These are phyloP conservation scores for Anthracocystis setariae DNA, from an alignment of 1,284 basidiomycete genomes.

Conservation along the genomic window DNA sequence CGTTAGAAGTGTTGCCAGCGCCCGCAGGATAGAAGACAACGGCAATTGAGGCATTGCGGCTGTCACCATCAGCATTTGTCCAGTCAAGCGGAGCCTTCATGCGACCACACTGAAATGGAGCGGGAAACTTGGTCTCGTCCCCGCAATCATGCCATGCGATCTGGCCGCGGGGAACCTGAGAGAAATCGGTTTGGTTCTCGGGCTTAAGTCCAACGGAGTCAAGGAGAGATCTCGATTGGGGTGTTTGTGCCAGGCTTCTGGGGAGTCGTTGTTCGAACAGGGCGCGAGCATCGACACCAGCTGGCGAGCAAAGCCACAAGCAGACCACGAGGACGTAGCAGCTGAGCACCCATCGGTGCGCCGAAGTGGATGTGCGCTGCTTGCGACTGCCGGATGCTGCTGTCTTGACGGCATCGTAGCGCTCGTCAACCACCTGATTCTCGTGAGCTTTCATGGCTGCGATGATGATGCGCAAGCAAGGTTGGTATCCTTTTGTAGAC, in stretches of 20 bases:
- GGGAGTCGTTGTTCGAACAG: too few species aligned
- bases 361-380: constrained; percentile 23
- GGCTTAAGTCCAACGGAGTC: constrained; percentile 10
- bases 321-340: constrained; percentile 11
- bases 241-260: neutral
- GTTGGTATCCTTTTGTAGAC: too few species aligned
- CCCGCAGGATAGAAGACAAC: constrained; percentile 54
- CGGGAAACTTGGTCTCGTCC: constrained; percentile 33
- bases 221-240: neutral
- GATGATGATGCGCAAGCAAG: neutral
- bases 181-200: constrained; percentile 46
- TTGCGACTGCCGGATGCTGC: constrained; percentile 5
- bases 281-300: constrained; percentile 3
- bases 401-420: constrained; percentile 33
- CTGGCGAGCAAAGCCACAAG: constrained; percentile 25
- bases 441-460: constrained; percentile 22
- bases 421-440: constrained; percentile 23
- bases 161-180: constrained; percentile 33
- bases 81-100: constrained; percentile 54
- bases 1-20: constrained; percentile 37
- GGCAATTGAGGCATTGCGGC: constrained; percentile 46
- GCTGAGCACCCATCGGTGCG: constrained; percentile 21
- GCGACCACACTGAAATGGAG: constrained; percentile 48
- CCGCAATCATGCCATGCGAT: constrained; percentile 47
- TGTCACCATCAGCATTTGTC: constrained; percentile 41